Percentiles rank a stretch among this genome's conserved stretches.
These are phyloP conservation scores for Chiua virens DNA, from an alignment of 768 basidiomycete species.

Conservation along the genomic window DNA sequence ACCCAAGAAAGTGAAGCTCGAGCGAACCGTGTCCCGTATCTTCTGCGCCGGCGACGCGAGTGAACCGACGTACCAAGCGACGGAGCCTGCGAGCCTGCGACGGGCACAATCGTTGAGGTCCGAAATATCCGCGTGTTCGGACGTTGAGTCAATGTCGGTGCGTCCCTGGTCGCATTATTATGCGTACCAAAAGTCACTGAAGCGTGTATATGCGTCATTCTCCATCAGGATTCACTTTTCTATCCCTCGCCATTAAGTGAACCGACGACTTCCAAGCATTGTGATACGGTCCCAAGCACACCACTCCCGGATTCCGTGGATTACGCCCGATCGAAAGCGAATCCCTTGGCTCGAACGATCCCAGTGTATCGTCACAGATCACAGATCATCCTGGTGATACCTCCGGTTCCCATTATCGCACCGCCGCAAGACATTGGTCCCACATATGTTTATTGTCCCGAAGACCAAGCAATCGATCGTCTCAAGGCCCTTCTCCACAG, in stretches of 20 bases:
- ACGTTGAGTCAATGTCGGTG: conserved; percentile 4
- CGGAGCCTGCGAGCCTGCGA: conserved; percentile 40
- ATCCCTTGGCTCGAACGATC: conserved; percentile 26
- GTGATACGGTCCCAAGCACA: conserved; percentile 24
- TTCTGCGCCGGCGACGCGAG: not conserved
- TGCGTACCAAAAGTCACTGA: not conserved
- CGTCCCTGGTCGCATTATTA: not conserved
- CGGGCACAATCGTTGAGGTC: conserved; percentile 41
- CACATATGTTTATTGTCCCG: conserved; percentile 29
- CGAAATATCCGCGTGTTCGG: conserved; percentile 16
- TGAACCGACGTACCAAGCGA: conserved; percentile 23
- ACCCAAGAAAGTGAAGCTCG: conserved; percentile 21
- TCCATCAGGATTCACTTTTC: conserved; percentile 8
- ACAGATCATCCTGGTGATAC: conserved; percentile 3
- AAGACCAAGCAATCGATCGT: conserved; percentile 45
- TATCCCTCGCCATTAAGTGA: conserved; percentile 5
- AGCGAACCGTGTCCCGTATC: not conserved
- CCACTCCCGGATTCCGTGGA: conserved; percentile 25
- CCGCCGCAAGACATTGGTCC: conserved; percentile 41
- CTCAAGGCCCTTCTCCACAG: conserved; percentile 41
- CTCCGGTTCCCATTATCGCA: conserved; percentile 51
- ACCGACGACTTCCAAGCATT: not conserved
- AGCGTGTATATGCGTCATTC: conserved; percentile 7
- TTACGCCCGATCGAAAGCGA: conserved; percentile 20
- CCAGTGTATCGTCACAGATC: conserved; percentile 2